These are phyloP conservation scores for Hypocrella siamensis DNA, from an alignment of 2,329 filamentous ascomycete species.

Conservation along the genomic window DNA sequence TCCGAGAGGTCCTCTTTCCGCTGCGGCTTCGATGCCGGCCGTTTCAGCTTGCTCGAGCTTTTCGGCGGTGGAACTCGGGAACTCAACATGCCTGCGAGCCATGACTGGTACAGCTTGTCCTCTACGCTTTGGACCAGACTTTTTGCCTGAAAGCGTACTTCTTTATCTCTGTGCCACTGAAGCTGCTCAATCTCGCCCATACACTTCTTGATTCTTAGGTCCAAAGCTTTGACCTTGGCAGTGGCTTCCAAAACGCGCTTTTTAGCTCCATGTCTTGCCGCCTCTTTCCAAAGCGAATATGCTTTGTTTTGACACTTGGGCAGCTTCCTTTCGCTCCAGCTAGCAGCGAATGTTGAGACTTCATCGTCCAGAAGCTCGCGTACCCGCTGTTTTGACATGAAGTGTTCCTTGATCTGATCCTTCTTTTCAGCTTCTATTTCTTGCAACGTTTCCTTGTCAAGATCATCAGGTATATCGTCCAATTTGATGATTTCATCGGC, in stretches of 20 bases:
- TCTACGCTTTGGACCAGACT: conserved; percentile 50
- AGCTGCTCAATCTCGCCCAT: conserved; percentile 33
- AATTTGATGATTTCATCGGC: conserved; percentile 28
- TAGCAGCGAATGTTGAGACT: conserved; percentile 30
- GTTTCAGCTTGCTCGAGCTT: conserved; percentile 9
- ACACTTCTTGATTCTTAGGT: conserved; percentile 38
- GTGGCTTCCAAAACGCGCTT: conserved; percentile 28
- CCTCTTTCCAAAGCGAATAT: conserved; percentile 43
- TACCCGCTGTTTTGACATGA: conserved; percentile 23
- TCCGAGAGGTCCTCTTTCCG: conserved; percentile 16
- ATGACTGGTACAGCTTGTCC: conserved; percentile 37
- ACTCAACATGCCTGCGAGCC: conserved; percentile 31
- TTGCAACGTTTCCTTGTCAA: conserved; percentile 39
- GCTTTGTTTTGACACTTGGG: conserved; percentile 41
- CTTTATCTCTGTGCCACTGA: conserved; percentile 33
- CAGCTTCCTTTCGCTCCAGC: conserved; percentile 44
- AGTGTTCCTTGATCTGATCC: conserved; percentile 4
- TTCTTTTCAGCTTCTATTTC: conserved; percentile 37
- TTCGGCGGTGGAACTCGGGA: conserved; percentile 24
- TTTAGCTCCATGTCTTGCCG: conserved; percentile 24
- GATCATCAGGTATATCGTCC: conserved; percentile 13
- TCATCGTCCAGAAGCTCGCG: conserved; percentile 35
- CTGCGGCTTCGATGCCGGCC: conserved; percentile 2
- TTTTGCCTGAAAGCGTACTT: conserved; percentile 39
- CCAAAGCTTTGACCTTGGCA: conserved; percentile 23